A percentile compares a stretch with the other conserved stretches of the same genome.
These are phyloP conservation scores for Aspergillus eucalypticola DNA, from an alignment of 2,329 filamentous ascomycete genomes.

Conservation along the genomic window DNA sequence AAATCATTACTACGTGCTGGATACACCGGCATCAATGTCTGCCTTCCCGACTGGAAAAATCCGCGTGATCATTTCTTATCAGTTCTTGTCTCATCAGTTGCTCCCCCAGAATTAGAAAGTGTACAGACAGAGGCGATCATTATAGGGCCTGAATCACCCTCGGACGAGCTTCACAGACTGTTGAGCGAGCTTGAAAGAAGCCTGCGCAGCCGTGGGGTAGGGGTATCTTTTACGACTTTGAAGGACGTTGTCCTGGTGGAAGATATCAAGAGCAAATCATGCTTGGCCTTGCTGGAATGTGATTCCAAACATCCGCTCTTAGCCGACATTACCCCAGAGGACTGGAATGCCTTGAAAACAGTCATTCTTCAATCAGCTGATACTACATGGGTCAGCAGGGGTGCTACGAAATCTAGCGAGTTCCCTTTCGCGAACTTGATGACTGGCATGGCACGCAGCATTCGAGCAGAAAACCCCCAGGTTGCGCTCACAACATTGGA, in stretches of 20 bases:
- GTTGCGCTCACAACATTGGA: background rate
- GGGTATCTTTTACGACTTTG: background rate
- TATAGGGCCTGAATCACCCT: background rate
- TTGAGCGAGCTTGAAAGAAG: background rate
- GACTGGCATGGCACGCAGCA: background rate
- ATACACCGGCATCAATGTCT: background rate
- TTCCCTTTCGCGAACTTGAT: background rate
- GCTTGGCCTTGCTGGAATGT: background rate
- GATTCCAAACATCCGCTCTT: background rate
- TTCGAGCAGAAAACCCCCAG: background rate
- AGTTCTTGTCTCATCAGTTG: background rate
- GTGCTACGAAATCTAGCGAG: background rate
- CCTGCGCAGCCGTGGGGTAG: background rate
- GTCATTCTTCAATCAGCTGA: background rate
- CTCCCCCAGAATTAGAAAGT: background rate
- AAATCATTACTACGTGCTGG: background rate
- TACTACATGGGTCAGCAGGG: background rate
- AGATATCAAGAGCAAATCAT: background rate
- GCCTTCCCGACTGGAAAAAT: background rate
- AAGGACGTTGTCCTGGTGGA: background rate
- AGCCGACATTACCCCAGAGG: background rate
- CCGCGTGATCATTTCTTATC: background rate
- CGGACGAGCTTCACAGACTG: background rate
- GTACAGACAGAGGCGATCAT: background rate
- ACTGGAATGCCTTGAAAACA: background rate